phyloP scores from a whole-genome alignment of 352 stramenopile genomes.

The Globisporangium alternatum region DNA sequence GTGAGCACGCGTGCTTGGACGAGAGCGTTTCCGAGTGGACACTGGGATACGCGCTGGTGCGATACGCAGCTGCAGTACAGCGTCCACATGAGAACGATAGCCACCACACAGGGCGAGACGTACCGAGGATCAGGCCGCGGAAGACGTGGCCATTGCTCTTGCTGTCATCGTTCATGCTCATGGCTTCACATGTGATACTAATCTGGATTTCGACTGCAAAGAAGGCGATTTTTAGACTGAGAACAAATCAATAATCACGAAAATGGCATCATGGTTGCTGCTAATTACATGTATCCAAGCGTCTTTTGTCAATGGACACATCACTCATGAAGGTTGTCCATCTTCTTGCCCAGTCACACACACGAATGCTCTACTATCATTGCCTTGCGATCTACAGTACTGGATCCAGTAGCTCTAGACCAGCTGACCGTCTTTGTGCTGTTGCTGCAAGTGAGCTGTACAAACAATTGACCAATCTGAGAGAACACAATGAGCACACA shows the following conservation, averaged over 20 bases:
- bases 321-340: not conserved
- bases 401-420: too few species aligned
- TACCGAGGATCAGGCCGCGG: conserved; percentile 3
- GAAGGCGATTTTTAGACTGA: not conserved
- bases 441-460: too few species aligned
- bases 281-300: not conserved
- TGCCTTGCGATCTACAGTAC: too few species aligned
- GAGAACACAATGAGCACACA: too few species aligned
- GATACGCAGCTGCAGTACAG: not conserved
- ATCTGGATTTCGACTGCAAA: not conserved
- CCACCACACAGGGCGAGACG: not conserved
- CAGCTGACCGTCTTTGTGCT: too few species aligned
- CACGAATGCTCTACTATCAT: too few species aligned
- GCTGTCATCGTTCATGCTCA: not conserved
- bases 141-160: not conserved
- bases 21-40: not conserved
- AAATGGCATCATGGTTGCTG: not conserved
- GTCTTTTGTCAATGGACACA: not conserved
- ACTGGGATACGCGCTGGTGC: too few species aligned
- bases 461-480: too few species aligned
- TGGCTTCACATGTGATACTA: not conserved
- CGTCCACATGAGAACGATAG: not conserved
- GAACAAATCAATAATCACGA: not conserved
- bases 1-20: not conserved
- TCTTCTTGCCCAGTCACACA: too few species aligned